Evolutionary conservation across 768 basidiomycete species (phyloP), one percentile per base, ranked within the genome.

Genomic region (Lanmaoa pseudosensibilis): DNA sequence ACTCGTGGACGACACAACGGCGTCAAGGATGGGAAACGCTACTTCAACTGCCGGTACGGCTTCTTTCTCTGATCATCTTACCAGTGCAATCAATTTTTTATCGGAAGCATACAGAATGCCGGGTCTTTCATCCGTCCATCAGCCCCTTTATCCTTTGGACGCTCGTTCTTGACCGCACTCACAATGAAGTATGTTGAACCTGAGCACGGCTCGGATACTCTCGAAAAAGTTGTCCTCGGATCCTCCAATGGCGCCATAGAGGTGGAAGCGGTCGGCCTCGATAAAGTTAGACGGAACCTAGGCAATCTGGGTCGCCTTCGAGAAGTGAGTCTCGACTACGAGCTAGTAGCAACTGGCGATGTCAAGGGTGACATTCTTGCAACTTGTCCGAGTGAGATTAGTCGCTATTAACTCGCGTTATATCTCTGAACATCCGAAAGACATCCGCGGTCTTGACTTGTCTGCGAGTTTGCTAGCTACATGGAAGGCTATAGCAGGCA

Each of bases 1-100:
- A 57, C 69, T 9, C 83, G 94, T 54, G 96, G 96, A 27, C 95
- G 90, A 70, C 94, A 98, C 69, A 84, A 89, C 62, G 96, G 96
- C 7, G 68, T 78, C 60, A 90, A 92, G 67, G 85, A 92, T 60
- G 88, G 85, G 46, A 81, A 78, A 59, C 79, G 77, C 39, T 94
- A 96, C 72, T 98, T 98, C 70, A 66, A 74, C 44, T 92, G 89
- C 75, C 75, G 80, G 92, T 93, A 73, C 76, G 71, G 48, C 43
- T 44, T 38, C 46, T 41, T 57, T 51, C 52, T 45, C 57, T 48
- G 48, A 49, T 62, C 40, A 55, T 37, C 56, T 49, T 55, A 47
- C 41, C 56, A 34, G 56, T 50, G 16, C 51, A 40, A 37, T 59
- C 36, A 52, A 54, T 32, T 54, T 51, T 48, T 39, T 50, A 23